Conservation (phyloP, 208 protist species). For the Acanthamoeba royreba region DNA sequence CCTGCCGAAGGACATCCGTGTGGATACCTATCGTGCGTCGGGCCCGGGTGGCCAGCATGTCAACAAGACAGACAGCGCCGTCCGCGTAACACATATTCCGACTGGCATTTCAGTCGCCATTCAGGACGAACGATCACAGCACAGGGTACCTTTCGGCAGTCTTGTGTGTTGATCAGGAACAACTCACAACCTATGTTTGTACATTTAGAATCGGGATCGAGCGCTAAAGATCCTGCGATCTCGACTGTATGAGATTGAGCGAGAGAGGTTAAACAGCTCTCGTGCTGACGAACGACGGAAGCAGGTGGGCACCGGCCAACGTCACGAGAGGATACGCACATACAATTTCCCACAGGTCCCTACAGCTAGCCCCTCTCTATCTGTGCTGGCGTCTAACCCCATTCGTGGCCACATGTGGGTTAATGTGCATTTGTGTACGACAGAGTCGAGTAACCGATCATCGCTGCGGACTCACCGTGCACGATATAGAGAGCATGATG, state of each 20-base stretch:
- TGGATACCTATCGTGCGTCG: slow-evolving; percentile 70
- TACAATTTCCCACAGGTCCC: slow-evolving; percentile 80
- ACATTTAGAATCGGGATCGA: slow-evolving; percentile 70
- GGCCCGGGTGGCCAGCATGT: slow-evolving; percentile 84
- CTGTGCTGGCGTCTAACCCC: slow-evolving; percentile 48
- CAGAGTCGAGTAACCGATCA: slow-evolving; percentile 78
- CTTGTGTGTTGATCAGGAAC: not conserved
- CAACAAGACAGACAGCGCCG: slow-evolving; percentile 84
- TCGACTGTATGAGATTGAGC: slow-evolving; percentile 70
- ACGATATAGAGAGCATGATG: slow-evolving; percentile 65
- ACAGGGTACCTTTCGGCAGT: slow-evolving; percentile 35
- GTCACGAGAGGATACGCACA: slow-evolving; percentile 80
- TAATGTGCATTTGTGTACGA: too few species aligned
- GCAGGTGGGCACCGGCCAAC: slow-evolving; percentile 47
- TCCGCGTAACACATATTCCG: slow-evolving; percentile 81
- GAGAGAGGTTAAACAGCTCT: slow-evolving; percentile 36
- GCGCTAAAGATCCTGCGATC: slow-evolving; percentile 75
- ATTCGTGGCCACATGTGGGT: not conserved
- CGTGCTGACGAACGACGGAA: slow-evolving; percentile 23
- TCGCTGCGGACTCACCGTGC: slow-evolving; percentile 51
- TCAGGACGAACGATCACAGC: slow-evolving; percentile 82
- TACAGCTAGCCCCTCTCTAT: not conserved
- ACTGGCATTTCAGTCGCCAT: slow-evolving; percentile 75
- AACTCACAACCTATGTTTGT: not conserved
- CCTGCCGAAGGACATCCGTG: slow-evolving; percentile 62